Evolutionary conservation across 2,329 filamentous ascomycete genomes (phyloP), one percentile per base, ranked within the genome.

Genomic region (Fusarium buharicum): DNA sequence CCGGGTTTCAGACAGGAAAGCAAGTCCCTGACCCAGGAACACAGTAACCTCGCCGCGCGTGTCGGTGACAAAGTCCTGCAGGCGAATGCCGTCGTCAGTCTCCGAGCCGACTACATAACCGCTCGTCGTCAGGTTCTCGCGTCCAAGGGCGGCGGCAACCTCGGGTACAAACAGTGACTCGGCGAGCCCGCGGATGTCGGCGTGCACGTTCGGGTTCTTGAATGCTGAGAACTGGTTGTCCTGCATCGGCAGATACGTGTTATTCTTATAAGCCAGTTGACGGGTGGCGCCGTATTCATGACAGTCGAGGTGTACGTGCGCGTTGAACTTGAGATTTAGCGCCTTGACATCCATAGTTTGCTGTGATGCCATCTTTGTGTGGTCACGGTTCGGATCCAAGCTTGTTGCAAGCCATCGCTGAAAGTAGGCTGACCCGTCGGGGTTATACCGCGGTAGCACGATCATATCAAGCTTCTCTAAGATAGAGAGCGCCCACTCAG

Each of bases 141-240:
- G 55, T 14, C 67, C 63, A 53, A 71, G 63, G 8, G 61, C 71
- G 1, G 55, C 49, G 0, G 62, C 70, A 7, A 75, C 67, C 4
- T 62, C 61, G 2, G 63, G 65, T 0, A 70, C 66, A 33, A 75
- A 74, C 0, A 75, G 46, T 4, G 60, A 40, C 20, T 75, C 73
- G 0, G 73, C 69, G 3, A 75, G 27, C 1, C 55, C 51, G 1
- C 73, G 68, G 7, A 75, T 75, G 30, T 68, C 66, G 0, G 52
- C n/a, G 18, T 75, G 64, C 22, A 75, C 73, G 38, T 75, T 75
- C 0, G 73, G 67, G 33, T 75, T 75, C 60, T 75, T 75, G 12
- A 72, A 72, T 0, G 73, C 73, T 0, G 73, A 73, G 33, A 73
- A 75, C 2, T 72, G 66, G 4, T 66, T 69, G 8, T 75, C 73